Conservation (phyloP, 2,329 filamentous ascomycete species). For the Neonectria coccinea region DNA sequence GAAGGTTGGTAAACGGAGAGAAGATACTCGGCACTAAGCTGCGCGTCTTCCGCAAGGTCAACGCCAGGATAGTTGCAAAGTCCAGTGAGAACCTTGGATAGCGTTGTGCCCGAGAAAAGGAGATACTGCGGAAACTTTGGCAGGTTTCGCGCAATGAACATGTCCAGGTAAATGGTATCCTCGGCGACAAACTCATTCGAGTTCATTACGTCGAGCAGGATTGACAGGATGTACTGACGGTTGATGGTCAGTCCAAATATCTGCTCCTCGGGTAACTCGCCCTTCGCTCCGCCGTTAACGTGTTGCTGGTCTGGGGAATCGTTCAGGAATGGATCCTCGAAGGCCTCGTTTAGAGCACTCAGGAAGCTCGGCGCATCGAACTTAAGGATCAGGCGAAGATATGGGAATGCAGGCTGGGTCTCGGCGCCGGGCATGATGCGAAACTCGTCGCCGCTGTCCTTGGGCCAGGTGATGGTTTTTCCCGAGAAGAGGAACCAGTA, state of each 20-base stretch:
- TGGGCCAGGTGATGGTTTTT: slow-evolving; percentile 80
- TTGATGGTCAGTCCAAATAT: slow-evolving; percentile 80
- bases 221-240: slow-evolving; percentile 91
- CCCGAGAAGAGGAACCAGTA: slow-evolving; percentile 96
- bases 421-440: slow-evolving; percentile 67
- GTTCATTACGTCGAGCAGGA: slow-evolving; percentile 91
- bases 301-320: slow-evolving; percentile 73
- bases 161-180: slow-evolving; percentile 95
- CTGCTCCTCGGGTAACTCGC: slow-evolving; percentile 72
- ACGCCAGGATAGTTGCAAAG: slow-evolving; percentile 86
- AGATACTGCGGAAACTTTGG: slow-evolving; percentile 98
- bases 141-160: slow-evolving; percentile 96
- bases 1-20: slow-evolving; percentile 93
- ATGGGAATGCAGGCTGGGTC: slow-evolving; percentile 83
- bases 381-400: slow-evolving; percentile 84
- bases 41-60: slow-evolving; percentile 90
- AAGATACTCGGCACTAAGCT: slow-evolving; percentile 96
- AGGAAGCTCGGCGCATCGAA: slow-evolving; percentile 94
- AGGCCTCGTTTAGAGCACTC: slow-evolving; percentile 95
- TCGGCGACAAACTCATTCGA: slow-evolving; percentile 77
- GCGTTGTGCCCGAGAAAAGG: slow-evolving; percentile 85
- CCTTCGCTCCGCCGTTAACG: slow-evolving; percentile 62
- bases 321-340: slow-evolving; percentile 94
- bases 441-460: slow-evolving; percentile 69
- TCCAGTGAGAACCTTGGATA: slow-evolving; percentile 83